These are phyloP conservation scores for Hura crepitans DNA, from an alignment of 441 rosid species.

Conservation along the genomic window DNA sequence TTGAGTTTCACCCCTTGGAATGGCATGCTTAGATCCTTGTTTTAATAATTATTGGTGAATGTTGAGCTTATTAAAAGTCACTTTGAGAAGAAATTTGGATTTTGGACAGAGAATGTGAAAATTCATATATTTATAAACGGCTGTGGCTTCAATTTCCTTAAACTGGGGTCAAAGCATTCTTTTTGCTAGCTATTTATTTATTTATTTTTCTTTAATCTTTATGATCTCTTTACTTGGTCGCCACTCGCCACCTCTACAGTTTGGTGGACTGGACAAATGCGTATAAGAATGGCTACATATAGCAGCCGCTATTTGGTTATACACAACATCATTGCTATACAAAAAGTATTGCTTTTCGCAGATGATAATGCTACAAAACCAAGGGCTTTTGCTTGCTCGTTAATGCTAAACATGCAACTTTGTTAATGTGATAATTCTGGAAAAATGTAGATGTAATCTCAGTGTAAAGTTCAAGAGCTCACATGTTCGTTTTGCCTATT, in stretches of 20 bases:
- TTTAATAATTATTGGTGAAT: background rate
- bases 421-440: no score
- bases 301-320: background rate
- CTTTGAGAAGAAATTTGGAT: background rate
- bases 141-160: slow-evolving; percentile 36
- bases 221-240: slow-evolving; percentile 78
- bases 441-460: no score
- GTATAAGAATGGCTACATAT: slow-evolving; percentile 34
- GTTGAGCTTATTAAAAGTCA: background rate
- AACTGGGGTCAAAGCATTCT: slow-evolving; percentile 50
- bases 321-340: background rate
- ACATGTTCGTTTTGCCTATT: no score
- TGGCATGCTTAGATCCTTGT: slow-evolving; percentile 33
- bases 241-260: slow-evolving; percentile 40
- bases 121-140: background rate
- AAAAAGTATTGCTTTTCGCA: background rate
- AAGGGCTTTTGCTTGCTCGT: background rate
- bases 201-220: slow-evolving; percentile 19
- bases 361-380: background rate
- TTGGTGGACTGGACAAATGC: slow-evolving; percentile 39
- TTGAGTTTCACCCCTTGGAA: slow-evolving; percentile 42
- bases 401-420: background rate
- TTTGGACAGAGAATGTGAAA: background rate
- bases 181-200: no score
- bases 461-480: no score